A percentile compares a stretch with the other conserved stretches of the same genome.
phyloP scores from a whole-genome alignment of 2,329 filamentous ascomycete species.

The Penicillium expansum region DNA sequence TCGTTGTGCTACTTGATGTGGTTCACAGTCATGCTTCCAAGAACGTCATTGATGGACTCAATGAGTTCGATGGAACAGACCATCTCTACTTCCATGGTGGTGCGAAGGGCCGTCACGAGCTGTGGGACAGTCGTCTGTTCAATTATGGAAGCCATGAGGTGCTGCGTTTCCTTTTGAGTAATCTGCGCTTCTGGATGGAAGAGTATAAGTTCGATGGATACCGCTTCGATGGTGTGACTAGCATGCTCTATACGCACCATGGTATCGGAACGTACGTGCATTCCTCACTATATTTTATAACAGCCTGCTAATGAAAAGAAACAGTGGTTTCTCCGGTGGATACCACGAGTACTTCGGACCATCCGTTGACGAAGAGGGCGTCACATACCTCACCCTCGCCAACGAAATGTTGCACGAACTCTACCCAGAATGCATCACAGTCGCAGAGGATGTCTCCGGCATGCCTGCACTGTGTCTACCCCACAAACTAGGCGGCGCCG shows the following conservation, averaged over 20 bases:
- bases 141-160: conserved; percentile 97
- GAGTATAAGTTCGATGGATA: conserved; percentile 97
- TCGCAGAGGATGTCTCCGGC: conserved; percentile 95
- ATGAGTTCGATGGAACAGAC: conserved; percentile 92
- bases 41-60: conserved; percentile 91
- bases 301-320: neutral
- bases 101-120: conserved; percentile 76
- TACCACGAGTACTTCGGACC: conserved; percentile 97
- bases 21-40: conserved; percentile 98
- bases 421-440: conserved; percentile 83
- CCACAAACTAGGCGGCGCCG: conserved; percentile 81
- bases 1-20: conserved; percentile 88
- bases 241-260: conserved; percentile 95
- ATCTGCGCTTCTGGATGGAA: conserved; percentile 98
- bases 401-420: conserved; percentile 93
- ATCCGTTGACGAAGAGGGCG: conserved; percentile 84
- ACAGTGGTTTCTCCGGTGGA: conserved; percentile 87
- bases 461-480: conserved; percentile 96
- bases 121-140: conserved; percentile 96
- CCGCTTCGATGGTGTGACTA: conserved; percentile 95
- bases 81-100: conserved; percentile 95
- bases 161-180: conserved; percentile 90
- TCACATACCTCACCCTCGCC: conserved; percentile 92
- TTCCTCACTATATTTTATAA: neutral
- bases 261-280: conserved; percentile 85